Conservation (phyloP, 768 basidiomycete species). For the Candolleomyces eurysporus region DNA sequence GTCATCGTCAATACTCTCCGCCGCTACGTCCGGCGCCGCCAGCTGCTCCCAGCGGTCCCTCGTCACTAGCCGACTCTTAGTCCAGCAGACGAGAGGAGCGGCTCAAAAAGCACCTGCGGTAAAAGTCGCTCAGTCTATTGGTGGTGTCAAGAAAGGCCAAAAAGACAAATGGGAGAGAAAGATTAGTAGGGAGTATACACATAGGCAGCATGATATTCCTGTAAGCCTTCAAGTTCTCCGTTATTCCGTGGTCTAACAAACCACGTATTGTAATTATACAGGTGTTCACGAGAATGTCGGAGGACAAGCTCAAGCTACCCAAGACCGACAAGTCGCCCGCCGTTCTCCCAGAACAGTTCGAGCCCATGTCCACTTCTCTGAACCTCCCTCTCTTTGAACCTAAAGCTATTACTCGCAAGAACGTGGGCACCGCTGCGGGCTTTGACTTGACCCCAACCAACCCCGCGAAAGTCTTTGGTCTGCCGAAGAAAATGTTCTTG, state of each 20-base stretch:
- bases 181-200: neutral
- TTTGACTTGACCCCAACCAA: conserved; percentile 45
- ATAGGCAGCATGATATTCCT: neutral
- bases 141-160: conserved; percentile 5
- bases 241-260: neutral
- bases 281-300: conserved; percentile 11
- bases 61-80: no score
- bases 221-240: neutral
- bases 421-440: conserved; percentile 44
- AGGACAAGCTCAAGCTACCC: conserved; percentile 2
- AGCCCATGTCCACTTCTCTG: neutral
- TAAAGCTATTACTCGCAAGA: conserved; percentile 24
- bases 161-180: conserved; percentile 1
- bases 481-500: conserved; percentile 65
- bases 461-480: conserved; percentile 63
- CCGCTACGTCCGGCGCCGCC: neutral
- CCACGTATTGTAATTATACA: neutral
- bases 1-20: neutral
- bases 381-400: conserved; percentile 6
- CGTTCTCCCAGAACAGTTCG: neutral
- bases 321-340: neutral
- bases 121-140: conserved; percentile 4
- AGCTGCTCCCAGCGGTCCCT: no score
- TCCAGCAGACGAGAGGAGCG: neutral
- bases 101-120: neutral